Conservation (phyloP, 768 basidiomycete genomes). For the Albatrellus ellisii region DNA sequence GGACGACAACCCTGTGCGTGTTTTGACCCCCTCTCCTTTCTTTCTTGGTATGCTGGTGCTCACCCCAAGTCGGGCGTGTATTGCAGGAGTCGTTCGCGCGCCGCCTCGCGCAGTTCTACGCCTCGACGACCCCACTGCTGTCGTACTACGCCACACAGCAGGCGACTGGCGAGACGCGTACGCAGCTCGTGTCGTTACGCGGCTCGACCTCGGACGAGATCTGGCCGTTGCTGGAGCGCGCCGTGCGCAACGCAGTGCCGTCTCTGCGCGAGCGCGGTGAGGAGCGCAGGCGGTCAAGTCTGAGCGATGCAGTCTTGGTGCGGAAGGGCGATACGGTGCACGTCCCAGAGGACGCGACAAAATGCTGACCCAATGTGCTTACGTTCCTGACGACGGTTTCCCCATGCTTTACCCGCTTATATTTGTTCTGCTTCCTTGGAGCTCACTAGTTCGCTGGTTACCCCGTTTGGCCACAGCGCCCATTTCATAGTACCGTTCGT, state of each 20-base stretch:
- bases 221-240: constrained; percentile 68
- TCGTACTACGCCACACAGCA: constrained; percentile 41
- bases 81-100: constrained; percentile 67
- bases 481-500: no score
- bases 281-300: constrained; percentile 32
- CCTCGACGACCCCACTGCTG: constrained; percentile 71
- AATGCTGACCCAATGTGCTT: no score
- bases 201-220: constrained; percentile 81
- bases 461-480: no score
- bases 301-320: constrained; percentile 39
- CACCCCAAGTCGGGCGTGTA: no score
- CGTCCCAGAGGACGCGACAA: neutral
- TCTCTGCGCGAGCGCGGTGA: constrained; percentile 36
- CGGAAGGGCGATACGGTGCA: constrained; percentile 10
- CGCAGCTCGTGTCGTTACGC: constrained; percentile 45
- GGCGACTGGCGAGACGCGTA: constrained; percentile 21
- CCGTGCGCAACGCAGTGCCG: constrained; percentile 47
- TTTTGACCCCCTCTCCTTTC: neutral
- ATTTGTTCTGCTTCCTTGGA: no score
- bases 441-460: no score
- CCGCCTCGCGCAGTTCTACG: constrained; percentile 66
- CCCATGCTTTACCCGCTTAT: no score
- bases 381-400: no score
- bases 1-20: constrained; percentile 76
- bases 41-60: constrained; percentile 5